Conservation (phyloP, 1,284 basidiomycete species). For the Calocybe gambosa region DNA sequence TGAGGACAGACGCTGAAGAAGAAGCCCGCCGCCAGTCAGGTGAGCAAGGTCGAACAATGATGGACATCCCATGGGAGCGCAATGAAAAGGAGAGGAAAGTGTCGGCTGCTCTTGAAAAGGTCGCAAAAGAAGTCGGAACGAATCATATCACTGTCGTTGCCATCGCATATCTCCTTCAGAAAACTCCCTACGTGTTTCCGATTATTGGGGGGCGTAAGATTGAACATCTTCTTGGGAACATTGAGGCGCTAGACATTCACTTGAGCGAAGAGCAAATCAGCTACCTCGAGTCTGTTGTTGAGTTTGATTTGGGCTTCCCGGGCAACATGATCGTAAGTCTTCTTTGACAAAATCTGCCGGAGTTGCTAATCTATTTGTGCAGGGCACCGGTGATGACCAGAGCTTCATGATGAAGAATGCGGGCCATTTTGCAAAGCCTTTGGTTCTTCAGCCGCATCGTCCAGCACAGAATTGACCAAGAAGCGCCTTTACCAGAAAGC, state of each 20-base stretch:
- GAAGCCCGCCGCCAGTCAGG: slow-evolving; percentile 33
- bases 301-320: slow-evolving; percentile 4
- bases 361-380: no score
- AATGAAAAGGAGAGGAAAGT: slow-evolving; percentile 29
- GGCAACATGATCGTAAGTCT: slow-evolving; percentile 1
- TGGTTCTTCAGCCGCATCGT: background rate
- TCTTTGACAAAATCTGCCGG: background rate
- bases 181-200: slow-evolving; percentile 38
- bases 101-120: slow-evolving; percentile 38
- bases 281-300: slow-evolving; percentile 4
- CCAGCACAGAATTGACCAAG: background rate
- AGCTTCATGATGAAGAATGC: background rate
- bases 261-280: slow-evolving; percentile 29
- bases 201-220: slow-evolving; percentile 41
- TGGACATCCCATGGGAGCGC: background rate
- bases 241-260: slow-evolving; percentile 31
- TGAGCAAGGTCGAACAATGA: slow-evolving; percentile 28
- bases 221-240: slow-evolving; percentile 37
- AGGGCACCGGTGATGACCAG: background rate
- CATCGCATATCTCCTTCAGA: slow-evolving; percentile 30
- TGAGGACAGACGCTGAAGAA: slow-evolving; percentile 44
- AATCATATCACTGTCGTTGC: slow-evolving; percentile 13
- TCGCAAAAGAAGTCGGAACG: slow-evolving; percentile 29
- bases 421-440: background rate
- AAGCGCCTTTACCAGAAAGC: no score